Percentiles rank a stretch among this genome's conserved stretches.
These are phyloP conservation scores for Dalbergia cochinchinensis DNA, from an alignment of 306 rosid genomes.

Conservation along the genomic window DNA sequence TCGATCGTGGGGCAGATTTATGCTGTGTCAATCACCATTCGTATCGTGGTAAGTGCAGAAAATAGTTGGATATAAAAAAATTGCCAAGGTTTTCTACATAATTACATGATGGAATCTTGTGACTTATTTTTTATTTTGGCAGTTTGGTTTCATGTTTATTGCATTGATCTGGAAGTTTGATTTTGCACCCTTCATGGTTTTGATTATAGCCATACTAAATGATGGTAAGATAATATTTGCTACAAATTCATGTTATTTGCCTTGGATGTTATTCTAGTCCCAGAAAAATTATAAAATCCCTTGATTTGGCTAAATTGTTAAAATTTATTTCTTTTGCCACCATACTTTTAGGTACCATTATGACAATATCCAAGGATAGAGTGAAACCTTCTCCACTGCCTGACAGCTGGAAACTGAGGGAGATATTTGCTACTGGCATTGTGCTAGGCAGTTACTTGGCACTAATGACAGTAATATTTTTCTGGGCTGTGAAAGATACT, in stretches of 20 bases:
- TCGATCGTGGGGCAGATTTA: conserved; percentile 65
- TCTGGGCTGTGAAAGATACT: conserved; percentile 75
- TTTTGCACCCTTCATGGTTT: conserved; percentile 97
- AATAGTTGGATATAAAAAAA: not conserved
- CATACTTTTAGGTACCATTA: conserved; percentile 76
- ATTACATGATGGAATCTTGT: conserved; percentile 5
- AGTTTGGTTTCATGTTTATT: conserved; percentile 95
- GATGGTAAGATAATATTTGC: conserved; percentile 67
- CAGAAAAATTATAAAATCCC: not conserved
- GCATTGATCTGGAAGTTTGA: conserved; percentile 95
- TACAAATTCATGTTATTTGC: conserved; percentile 9
- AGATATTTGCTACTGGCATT: conserved; percentile 91
- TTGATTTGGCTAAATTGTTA: conserved; percentile 1
- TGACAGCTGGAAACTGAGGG: conserved; percentile 92
- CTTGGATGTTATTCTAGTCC: not conserved
- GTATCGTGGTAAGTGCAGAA: conserved; percentile 85
- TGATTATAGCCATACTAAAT: conserved; percentile 90
- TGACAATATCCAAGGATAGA: conserved; percentile 94
- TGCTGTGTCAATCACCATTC: conserved; percentile 95
- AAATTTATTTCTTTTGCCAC: conserved; percentile 39
- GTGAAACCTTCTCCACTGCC: conserved; percentile 96
- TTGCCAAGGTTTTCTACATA: not conserved
- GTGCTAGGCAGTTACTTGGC: conserved; percentile 96
- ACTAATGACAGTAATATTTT: conserved; percentile 90
- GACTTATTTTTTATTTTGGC: conserved; percentile 45